phyloP scores from a whole-genome alignment of 306 rosid genomes.

The Alnus rubra region DNA sequence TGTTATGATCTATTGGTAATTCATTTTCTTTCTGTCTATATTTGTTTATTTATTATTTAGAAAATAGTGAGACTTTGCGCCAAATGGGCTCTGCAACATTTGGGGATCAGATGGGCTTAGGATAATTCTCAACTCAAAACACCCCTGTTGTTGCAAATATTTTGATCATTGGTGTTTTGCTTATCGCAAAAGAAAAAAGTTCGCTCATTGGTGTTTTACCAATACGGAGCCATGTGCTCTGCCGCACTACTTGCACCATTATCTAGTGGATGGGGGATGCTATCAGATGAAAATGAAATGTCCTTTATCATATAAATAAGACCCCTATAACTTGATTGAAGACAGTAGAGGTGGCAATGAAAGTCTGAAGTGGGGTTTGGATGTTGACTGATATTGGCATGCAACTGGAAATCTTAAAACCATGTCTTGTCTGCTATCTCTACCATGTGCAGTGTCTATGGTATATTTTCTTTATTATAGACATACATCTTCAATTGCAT shows the following conservation, averaged over 20 bases:
- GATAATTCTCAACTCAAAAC: background rate
- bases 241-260: background rate
- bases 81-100: background rate
- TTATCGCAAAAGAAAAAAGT: no score
- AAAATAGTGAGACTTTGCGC: background rate
- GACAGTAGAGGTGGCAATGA: background rate
- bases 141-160: background rate
- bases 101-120: background rate
- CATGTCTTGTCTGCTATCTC: conserved; percentile 1
- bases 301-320: background rate
- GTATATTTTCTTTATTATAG: background rate
- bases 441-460: background rate
- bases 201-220: background rate
- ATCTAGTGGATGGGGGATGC: background rate
- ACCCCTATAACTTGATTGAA: background rate
- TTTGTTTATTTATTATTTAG: background rate
- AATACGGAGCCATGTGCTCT: background rate
- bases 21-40: background rate
- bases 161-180: background rate
- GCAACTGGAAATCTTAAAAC: background rate
- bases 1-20: conserved; percentile 1
- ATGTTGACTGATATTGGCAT: background rate
- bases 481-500: background rate
- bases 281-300: background rate
- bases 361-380: background rate